Conservation (phyloP, 306 rosid species). For the Styphnolobium japonicum region DNA sequence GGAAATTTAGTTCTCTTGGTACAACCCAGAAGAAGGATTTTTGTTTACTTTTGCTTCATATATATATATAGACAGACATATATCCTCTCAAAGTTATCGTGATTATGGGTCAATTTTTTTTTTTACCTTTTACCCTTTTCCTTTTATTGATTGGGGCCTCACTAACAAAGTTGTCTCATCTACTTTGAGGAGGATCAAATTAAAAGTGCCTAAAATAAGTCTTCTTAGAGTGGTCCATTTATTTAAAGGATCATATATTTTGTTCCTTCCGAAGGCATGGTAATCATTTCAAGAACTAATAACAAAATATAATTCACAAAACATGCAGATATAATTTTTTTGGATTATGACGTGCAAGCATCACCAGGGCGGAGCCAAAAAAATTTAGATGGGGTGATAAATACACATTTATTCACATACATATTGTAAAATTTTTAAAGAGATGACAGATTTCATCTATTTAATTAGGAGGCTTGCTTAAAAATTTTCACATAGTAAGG, state of each 20-base stretch:
- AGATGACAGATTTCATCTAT: no score
- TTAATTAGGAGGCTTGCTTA: no score
- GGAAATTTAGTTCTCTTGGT: constrained; percentile 32
- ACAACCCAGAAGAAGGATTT: constrained; percentile 60
- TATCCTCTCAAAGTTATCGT: constrained; percentile 47
- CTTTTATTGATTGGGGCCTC: constrained; percentile 65
- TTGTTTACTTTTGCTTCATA: constrained; percentile 42
- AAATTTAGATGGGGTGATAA: no score
- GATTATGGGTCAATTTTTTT: constrained; percentile 72
- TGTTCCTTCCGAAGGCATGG: constrained; percentile 37
- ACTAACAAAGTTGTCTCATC: constrained; percentile 72
- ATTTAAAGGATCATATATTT: constrained; percentile 36
- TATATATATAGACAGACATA: constrained; percentile 10
- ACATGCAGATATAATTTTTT: constrained; percentile 23
- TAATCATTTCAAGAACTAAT: constrained; percentile 49
- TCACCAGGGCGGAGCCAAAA: no score
- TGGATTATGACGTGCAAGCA: constrained; percentile 36
- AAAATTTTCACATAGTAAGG: no score
- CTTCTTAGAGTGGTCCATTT: constrained; percentile 53
- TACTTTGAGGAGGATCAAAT: constrained; percentile 65
- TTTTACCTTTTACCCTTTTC: constrained; percentile 43
- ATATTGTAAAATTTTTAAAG: no score
- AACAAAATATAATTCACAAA: constrained; percentile 29
- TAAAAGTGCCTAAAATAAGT: constrained; percentile 54
- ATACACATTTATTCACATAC: no score